Base-by-base conservation (phyloP, 2,329 filamentous ascomycete species). In the Teratosphaeriaceae sp. region DNA sequence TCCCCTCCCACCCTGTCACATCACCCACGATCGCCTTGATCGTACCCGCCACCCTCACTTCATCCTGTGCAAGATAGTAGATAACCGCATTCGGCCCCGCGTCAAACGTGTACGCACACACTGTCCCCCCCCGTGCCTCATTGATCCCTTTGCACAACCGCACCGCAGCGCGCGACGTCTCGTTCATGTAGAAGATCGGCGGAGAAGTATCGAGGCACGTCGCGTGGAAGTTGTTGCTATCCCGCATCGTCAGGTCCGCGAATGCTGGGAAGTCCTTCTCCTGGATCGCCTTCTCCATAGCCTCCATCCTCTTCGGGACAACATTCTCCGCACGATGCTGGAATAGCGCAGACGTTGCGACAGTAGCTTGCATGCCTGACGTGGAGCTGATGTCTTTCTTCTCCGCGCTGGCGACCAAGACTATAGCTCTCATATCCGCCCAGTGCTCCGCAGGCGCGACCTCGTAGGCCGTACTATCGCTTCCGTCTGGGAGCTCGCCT, bases 171-270 rank as follows among this genome's bases (percentile, higher is more conserved):
- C 85, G 75, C 16, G 84, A 90, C 13, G 90, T 82, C 63, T 98
- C 92, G 68, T 96, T 98, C 75, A 98, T 82, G 74, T 98, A 98
- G 69, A 95, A 96, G 62, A 98, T 98, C 15, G 94, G 92, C 34
- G 94, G 92, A 69, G 88, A 88, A 1, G 92, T 97, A 64, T 98
- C 92, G 56, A 94, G 73, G 65, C 92, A 97, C 44, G 84, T 88
- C 27, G 92, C 87, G 66, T 98, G 92, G 80, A 98, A 98, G 46
- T 82, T 87, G 71, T 98, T 98, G 62, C 85, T 94, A 64, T 98
- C 92, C 65, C 82, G 84, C 89, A 96, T 98, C 13, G 92, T 95
- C 49, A 96, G 77, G 62, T 86, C 81, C 19, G 84, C 92, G 61
- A 98, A 98, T 16, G 76, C 72, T 56, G 81, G 78, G 68, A 98